phyloP scores from a whole-genome alignment of 2,329 filamentous ascomycete species.

The Dryadomyces quercus-mongolicae region DNA sequence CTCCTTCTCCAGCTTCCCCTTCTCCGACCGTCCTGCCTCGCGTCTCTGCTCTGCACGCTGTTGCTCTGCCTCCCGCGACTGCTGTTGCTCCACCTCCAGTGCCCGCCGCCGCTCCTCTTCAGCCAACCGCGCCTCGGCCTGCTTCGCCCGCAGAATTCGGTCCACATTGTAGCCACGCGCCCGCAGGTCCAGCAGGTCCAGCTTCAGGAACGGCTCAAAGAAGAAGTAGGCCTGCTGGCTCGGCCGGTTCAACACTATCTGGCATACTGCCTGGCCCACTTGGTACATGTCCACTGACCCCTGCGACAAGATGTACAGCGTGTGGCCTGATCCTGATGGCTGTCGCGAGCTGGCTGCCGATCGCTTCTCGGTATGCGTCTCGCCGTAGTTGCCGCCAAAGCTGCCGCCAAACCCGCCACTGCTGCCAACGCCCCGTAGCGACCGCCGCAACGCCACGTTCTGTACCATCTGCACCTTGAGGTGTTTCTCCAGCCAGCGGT shows the following conservation, averaged over 20 bases:
- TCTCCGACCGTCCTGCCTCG: constrained; percentile 27
- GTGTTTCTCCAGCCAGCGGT: constrained; percentile 82
- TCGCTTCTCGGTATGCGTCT: constrained; percentile 61
- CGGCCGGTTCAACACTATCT: constrained; percentile 66
- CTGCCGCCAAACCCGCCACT: not conserved
- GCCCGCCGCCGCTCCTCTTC: constrained; percentile 70
- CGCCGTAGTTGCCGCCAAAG: constrained; percentile 19
- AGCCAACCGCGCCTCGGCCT: constrained; percentile 74
- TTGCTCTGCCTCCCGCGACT: constrained; percentile 44
- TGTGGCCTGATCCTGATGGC: constrained; percentile 34
- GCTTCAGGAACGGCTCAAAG: constrained; percentile 79
- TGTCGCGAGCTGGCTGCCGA: constrained; percentile 55
- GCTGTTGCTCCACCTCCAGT: constrained; percentile 58
- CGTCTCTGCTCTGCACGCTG: constrained; percentile 34
- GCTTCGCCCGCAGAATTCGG: constrained; percentile 79
- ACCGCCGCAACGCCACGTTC: constrained; percentile 63
- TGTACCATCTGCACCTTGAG: constrained; percentile 67
- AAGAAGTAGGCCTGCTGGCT: constrained; percentile 84
- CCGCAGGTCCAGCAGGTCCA: constrained; percentile 70
- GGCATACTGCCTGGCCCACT: constrained; percentile 76
- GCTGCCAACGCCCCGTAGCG: constrained; percentile 48
- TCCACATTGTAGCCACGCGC: constrained; percentile 94
- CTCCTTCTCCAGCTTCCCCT: not conserved
- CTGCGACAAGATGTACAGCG: constrained; percentile 64
- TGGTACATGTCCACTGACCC: constrained; percentile 70